Percentiles rank a stretch among this genome's conserved stretches.
Evolutionary conservation across 2,329 filamentous ascomycete genomes (phyloP).

Genomic region (Lachnellula arida): DNA sequence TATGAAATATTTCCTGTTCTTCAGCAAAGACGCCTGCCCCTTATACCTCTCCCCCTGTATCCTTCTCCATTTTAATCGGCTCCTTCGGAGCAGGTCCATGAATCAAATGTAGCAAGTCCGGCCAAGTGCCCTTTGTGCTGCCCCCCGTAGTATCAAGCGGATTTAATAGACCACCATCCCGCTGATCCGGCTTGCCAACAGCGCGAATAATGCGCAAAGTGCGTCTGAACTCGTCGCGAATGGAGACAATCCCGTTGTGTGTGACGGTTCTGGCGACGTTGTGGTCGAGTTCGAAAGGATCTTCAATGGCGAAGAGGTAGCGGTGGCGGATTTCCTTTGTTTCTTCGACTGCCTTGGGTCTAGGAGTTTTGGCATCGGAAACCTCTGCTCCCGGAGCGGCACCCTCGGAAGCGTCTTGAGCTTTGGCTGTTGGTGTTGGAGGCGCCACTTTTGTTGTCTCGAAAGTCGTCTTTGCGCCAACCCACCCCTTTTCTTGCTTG

Average conservation of each 20-base stretch:
- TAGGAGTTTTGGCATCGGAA: slow-evolving; percentile 5
- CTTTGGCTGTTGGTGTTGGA: slow-evolving; percentile 16
- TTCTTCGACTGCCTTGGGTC: slow-evolving; percentile 27
- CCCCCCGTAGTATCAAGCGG: slow-evolving; percentile 4
- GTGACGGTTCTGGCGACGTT: slow-evolving; percentile 86
- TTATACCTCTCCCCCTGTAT: background rate
- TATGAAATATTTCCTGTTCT: no score
- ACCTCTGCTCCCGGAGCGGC: background rate
- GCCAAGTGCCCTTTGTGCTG: slow-evolving; percentile 14
- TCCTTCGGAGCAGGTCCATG: slow-evolving; percentile 19
- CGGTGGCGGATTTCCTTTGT: slow-evolving; percentile 69
- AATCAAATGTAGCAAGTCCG: slow-evolving; percentile 22
- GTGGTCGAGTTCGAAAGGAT: slow-evolving; percentile 83
- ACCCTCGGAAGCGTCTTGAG: slow-evolving; percentile 1
- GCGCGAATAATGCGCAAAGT: slow-evolving; percentile 67
- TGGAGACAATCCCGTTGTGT: slow-evolving; percentile 74
- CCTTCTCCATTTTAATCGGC: background rate
- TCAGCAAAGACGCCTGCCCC: no score
- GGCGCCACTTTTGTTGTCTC: slow-evolving; percentile 42
- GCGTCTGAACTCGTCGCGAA: slow-evolving; percentile 78
- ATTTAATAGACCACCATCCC: slow-evolving; percentile 25
- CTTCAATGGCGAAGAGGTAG: slow-evolving; percentile 85
- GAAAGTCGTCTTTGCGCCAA: slow-evolving; percentile 68
- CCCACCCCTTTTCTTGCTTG: slow-evolving; percentile 82
- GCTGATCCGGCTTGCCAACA: slow-evolving; percentile 37